These are phyloP conservation scores for Ophioceras dolichostomum DNA, from an alignment of 2,329 filamentous ascomycete species.

Conservation along the genomic window DNA sequence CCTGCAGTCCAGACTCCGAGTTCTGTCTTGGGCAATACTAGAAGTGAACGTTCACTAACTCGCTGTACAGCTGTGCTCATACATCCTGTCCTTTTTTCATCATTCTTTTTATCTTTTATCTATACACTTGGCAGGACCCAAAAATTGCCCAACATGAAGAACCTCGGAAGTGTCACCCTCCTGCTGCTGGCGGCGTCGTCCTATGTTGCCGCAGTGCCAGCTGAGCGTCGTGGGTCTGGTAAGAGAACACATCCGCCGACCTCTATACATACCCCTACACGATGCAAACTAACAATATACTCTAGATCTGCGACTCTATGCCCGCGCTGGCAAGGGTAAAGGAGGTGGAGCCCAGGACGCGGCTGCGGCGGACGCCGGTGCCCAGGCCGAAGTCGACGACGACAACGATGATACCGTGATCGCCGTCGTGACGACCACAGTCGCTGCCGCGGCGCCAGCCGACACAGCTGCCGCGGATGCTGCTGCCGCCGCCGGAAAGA, in stretches of 20 bases:
- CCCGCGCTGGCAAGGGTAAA: neutral
- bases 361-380: neutral
- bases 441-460: neutral
- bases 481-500: neutral
- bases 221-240: neutral
- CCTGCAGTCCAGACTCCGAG: too few species aligned
- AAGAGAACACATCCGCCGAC: too few species aligned
- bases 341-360: neutral
- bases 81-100: neutral
- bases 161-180: slow-evolving; percentile 5
- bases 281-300: too few species aligned
- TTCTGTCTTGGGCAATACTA: too few species aligned
- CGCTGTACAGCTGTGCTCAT: neutral
- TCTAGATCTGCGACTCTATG: too few species aligned
- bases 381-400: neutral
- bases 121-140: neutral
- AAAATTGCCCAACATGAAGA: slow-evolving; percentile 6
- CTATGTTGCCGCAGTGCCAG: slow-evolving; percentile 4
- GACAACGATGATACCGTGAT: neutral
- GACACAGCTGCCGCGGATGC: neutral
- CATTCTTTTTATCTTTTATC: neutral
- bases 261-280: too few species aligned
- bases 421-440: neutral
- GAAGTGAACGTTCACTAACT: too few species aligned
- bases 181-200: slow-evolving; percentile 6